Percentiles rank a stretch among this genome's conserved stretches.
phyloP scores from a whole-genome alignment of 371 early-diverging fungal species.

The Globomyces sp. region DNA sequence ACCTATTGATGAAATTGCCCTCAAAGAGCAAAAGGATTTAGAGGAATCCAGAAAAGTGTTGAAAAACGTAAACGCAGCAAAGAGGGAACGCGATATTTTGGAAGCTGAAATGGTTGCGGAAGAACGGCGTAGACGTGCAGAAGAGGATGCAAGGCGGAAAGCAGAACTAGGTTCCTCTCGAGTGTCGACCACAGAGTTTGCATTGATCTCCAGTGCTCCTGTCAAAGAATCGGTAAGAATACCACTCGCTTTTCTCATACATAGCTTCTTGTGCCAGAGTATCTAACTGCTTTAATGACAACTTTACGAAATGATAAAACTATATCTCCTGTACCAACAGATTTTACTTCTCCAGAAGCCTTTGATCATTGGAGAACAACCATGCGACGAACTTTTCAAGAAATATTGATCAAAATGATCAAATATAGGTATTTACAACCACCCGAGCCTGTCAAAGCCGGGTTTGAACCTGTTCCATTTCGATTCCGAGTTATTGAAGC shows the following conservation, averaged over 20 bases:
- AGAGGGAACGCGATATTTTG: neutral
- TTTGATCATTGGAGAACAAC: slow-evolving; percentile 34
- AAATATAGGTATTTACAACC: slow-evolving; percentile 33
- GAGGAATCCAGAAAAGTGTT: slow-evolving; percentile 5
- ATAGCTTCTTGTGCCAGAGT: slow-evolving; percentile 38
- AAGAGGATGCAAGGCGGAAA: slow-evolving; percentile 8
- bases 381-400: slow-evolving; percentile 32
- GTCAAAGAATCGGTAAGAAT: slow-evolving; percentile 10
- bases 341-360: slow-evolving; percentile 40
- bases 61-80: neutral
- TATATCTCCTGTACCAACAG: slow-evolving; percentile 40
- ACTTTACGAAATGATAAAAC: slow-evolving; percentile 37
- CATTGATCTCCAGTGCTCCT: slow-evolving; percentile 3
- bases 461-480: slow-evolving; percentile 22
- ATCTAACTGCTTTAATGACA: slow-evolving; percentile 35
- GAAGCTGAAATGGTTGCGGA: slow-evolving; percentile 19
- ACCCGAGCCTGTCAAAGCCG: slow-evolving; percentile 8
- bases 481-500: slow-evolving; percentile 46
- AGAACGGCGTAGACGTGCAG: slow-evolving; percentile 10
- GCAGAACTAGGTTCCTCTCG: neutral
- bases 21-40: slow-evolving; percentile 9
- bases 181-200: slow-evolving; percentile 9
- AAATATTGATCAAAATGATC: slow-evolving; percentile 39
- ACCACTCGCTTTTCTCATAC: too few relatives aligned
- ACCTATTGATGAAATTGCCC: neutral